Percentiles rank a stretch among this genome's conserved stretches.
Conservation (phyloP, 495 filamentous ascomycete genomes). For the Cudoniella acicularis region DNA sequence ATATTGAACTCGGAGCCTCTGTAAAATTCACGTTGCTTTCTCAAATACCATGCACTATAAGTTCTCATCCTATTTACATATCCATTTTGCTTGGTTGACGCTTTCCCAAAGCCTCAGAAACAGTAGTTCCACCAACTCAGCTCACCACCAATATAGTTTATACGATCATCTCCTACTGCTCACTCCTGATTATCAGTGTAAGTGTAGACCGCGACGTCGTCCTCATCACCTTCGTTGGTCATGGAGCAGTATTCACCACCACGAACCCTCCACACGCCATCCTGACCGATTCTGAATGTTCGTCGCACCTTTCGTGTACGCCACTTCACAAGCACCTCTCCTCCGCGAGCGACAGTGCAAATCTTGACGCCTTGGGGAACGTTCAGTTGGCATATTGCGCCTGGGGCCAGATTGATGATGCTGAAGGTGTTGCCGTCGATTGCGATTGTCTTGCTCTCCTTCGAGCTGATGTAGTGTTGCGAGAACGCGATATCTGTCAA, state of each 20-base stretch:
- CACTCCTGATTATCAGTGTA: too few relatives aligned
- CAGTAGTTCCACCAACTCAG: too few relatives aligned
- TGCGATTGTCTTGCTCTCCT: neutral
- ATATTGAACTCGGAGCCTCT: too few relatives aligned
- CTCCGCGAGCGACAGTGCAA: constrained; percentile 3
- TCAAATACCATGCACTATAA: too few relatives aligned
- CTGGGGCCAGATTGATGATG: neutral
- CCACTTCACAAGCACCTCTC: neutral
- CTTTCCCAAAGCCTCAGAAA: too few relatives aligned
- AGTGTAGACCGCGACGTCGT: too few relatives aligned
- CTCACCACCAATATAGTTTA: too few relatives aligned
- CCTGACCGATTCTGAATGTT: constrained; percentile 1
- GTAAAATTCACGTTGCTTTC: too few relatives aligned
- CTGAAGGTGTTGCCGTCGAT: neutral
- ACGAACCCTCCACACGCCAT: constrained; percentile 14
- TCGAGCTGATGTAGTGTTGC: neutral
- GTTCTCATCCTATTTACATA: too few relatives aligned
- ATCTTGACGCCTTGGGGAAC: neutral
- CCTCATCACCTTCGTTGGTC: neutral
- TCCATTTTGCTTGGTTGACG: too few relatives aligned
- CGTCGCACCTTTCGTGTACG: neutral
- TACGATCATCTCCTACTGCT: too few relatives aligned
- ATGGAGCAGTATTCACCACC: constrained; percentile 7
- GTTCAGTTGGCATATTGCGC: neutral
- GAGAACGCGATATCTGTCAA: constrained; percentile 9